Conservation (phyloP, 345 rosid species). For the Kernera saxatilis region DNA sequence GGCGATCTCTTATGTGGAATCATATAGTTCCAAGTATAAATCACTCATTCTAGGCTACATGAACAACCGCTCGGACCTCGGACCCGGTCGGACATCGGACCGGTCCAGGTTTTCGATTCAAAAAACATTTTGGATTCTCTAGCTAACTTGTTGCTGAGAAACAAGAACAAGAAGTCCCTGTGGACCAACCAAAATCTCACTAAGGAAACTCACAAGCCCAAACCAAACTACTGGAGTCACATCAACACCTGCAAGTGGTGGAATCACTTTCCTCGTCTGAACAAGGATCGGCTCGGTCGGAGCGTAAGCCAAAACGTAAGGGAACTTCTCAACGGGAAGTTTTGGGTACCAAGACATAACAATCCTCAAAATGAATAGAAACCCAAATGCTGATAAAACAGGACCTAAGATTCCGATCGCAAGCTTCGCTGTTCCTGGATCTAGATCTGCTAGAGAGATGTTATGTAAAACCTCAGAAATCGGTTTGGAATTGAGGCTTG, state of each 20-base stretch:
- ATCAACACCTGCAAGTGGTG: slow-evolving; percentile 88
- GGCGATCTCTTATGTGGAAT: too few species aligned
- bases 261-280: slow-evolving; percentile 70
- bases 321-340: slow-evolving; percentile 79
- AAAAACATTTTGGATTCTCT: too few species aligned
- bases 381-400: slow-evolving; percentile 59
- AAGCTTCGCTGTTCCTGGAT: slow-evolving; percentile 70
- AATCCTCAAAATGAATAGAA: slow-evolving; percentile 67
- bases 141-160: slow-evolving; percentile 68
- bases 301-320: slow-evolving; percentile 80
- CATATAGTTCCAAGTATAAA: too few species aligned
- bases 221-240: slow-evolving; percentile 93
- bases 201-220: slow-evolving; percentile 74
- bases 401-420: slow-evolving; percentile 70
- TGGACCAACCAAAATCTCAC: slow-evolving; percentile 81
- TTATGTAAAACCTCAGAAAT: slow-evolving; percentile 20
- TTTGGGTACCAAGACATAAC: slow-evolving; percentile 97
- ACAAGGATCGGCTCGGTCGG: slow-evolving; percentile 82
- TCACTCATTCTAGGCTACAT: too few species aligned
- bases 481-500: neutral
- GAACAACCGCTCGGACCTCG: too few species aligned
- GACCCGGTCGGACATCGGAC: too few species aligned
- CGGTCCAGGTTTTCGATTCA: too few species aligned
- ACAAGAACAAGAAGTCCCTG: slow-evolving; percentile 91
- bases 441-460: slow-evolving; percentile 52